A percentile compares a stretch with the other conserved stretches of the same genome.
Conservation (phyloP, 305 asterid species). For the Stenogyne calaminthoides region DNA sequence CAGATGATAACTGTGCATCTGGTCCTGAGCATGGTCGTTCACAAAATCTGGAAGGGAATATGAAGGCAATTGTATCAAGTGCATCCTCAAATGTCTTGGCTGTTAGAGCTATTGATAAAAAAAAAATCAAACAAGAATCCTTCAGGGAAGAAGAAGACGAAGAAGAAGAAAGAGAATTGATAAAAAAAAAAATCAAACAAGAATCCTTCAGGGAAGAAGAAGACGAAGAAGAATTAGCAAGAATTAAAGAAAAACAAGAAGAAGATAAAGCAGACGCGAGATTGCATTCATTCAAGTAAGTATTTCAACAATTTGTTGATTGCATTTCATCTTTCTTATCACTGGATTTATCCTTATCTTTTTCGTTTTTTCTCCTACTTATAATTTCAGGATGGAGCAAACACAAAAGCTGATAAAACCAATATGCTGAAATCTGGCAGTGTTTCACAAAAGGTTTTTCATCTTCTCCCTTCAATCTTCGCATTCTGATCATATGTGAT, state of each 20-base stretch:
- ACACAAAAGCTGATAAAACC: conserved; percentile 44
- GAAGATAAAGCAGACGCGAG: conserved; percentile 72
- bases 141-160: conserved; percentile 44
- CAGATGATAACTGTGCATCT: conserved; percentile 37
- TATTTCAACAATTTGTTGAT: conserved; percentile 27
- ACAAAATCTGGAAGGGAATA: conserved; percentile 39
- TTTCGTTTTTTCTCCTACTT: conserved; percentile 35
- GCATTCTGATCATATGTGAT: conserved; percentile 5
- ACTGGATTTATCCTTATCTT: neutral
- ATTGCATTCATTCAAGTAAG: conserved; percentile 83
- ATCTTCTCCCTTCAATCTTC: conserved; percentile 10
- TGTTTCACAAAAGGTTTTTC: conserved; percentile 60
- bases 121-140: conserved; percentile 33
- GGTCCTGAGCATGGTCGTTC: conserved; percentile 32
- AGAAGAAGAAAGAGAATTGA: conserved; percentile 28
- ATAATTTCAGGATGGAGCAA: conserved; percentile 48
- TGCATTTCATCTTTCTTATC: conserved; percentile 13
- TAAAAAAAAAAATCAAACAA: conserved; percentile 33
- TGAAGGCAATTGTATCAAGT: conserved; percentile 34
- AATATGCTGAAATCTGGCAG: conserved; percentile 62
- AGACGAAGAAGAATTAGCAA: conserved; percentile 49
- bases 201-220: conserved; percentile 41
- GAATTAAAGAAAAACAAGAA: conserved; percentile 73
- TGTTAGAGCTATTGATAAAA: conserved; percentile 20
- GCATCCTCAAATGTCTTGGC: conserved; percentile 36